Conservation (phyloP, 1,284 basidiomycete species). For the Moesziomyces sp. region DNA sequence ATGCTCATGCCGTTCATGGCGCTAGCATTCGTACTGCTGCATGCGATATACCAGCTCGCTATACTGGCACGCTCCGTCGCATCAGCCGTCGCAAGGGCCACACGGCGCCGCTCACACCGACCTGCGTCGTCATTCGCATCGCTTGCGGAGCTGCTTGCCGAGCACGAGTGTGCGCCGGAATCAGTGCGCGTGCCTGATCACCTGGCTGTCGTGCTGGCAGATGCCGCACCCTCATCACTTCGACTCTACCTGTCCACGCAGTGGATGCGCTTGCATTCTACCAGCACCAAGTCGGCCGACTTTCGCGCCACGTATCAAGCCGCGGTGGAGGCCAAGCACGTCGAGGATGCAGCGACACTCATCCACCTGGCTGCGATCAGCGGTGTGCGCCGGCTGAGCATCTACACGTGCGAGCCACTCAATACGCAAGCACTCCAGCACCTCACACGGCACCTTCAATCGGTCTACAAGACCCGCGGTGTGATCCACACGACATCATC, state of each 20-base stretch:
- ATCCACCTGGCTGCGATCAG: slow-evolving; percentile 32
- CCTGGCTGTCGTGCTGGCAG: slow-evolving; percentile 27
- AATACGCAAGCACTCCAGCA: neutral
- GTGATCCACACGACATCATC: neutral
- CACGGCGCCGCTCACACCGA: neutral
- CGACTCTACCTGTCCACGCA: slow-evolving; percentile 26
- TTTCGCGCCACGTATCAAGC: slow-evolving; percentile 6
- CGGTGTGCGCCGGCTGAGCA: slow-evolving; percentile 23
- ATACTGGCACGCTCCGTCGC: neutral
- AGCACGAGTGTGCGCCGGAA: slow-evolving; percentile 1
- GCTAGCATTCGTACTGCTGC: slow-evolving; percentile 27
- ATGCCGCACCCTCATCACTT: slow-evolving; percentile 20
- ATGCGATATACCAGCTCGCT: slow-evolving; percentile 18
- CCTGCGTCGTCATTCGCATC: slow-evolving; percentile 8
- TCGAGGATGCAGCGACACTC: slow-evolving; percentile 18
- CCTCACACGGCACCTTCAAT: slow-evolving; percentile 4
- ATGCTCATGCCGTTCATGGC: slow-evolving; percentile 23
- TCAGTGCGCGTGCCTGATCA: slow-evolving; percentile 26
- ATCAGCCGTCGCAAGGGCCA: neutral
- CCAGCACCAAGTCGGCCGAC: slow-evolving; percentile 4
- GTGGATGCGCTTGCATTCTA: neutral
- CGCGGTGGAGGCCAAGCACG: slow-evolving; percentile 21
- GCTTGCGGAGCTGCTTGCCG: slow-evolving; percentile 12
- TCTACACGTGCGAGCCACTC: slow-evolving; percentile 13
- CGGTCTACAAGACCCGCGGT: slow-evolving; percentile 21